phyloP scores from a whole-genome alignment of 768 basidiomycete species.

The Boletus sp. region DNA sequence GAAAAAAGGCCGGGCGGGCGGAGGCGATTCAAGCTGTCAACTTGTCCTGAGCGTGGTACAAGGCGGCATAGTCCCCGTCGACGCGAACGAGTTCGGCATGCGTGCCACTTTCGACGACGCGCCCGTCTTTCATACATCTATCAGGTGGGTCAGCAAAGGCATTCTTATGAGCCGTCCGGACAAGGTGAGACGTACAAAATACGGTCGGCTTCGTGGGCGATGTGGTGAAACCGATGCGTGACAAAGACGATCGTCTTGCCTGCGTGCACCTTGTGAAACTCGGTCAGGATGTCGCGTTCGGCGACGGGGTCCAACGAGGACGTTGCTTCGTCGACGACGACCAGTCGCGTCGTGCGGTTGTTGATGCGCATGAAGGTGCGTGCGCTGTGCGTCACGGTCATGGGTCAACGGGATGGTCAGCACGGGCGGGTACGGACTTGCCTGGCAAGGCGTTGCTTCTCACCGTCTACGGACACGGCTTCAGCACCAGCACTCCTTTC shows the following conservation, averaged over 20 bases:
- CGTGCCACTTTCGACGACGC: constrained; percentile 31
- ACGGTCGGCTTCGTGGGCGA: constrained; percentile 48
- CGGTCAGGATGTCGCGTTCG: constrained; percentile 47
- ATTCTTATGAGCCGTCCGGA: background rate
- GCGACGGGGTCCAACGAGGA: constrained; percentile 55
- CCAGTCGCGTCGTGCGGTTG: constrained; percentile 25
- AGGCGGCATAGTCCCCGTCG: constrained; percentile 25
- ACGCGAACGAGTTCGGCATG: constrained; percentile 28
- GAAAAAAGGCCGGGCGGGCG: no score
- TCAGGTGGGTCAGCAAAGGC: background rate
- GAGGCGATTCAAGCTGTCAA: background rate
- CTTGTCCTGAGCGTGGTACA: constrained; percentile 26
- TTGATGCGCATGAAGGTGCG: no score
- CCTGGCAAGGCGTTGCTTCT: no score
- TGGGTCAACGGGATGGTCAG: background rate
- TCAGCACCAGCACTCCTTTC: background rate
- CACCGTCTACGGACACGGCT: no score
- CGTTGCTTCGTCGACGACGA: constrained; percentile 59
- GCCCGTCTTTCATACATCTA: constrained; percentile 35
- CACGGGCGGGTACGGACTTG: no score
- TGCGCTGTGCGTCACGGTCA: no score
- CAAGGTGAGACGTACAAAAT: constrained; percentile 42
- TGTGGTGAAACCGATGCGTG: constrained; percentile 52
- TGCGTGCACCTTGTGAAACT: constrained; percentile 35
- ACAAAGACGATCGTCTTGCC: constrained; percentile 58